Evolutionary conservation across 805 yeast genomes (phyloP).

Genomic region (Yamadazyma olivae): DNA sequence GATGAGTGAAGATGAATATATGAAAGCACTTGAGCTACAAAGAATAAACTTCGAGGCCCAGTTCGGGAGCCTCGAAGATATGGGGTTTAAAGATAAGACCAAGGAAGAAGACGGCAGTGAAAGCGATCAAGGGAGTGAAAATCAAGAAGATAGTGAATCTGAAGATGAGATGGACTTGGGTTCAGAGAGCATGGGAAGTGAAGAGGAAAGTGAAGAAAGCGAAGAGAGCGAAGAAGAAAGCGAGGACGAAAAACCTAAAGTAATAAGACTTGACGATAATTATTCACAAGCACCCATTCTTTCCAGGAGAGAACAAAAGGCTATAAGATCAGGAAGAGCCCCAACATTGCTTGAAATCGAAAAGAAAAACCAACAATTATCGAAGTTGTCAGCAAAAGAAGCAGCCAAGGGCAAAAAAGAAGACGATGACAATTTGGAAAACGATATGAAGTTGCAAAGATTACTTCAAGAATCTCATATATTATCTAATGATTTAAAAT

Average conservation of each 20-base stretch:
- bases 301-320: constrained; percentile 48
- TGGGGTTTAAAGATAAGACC: constrained; percentile 35
- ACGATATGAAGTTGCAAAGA: constrained; percentile 71
- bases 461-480: constrained; percentile 72
- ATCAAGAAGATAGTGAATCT: constrained; percentile 14
- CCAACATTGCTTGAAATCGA: constrained; percentile 40
- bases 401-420: constrained; percentile 34
- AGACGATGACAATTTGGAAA: constrained; percentile 53
- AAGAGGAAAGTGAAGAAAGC: constrained; percentile 10
- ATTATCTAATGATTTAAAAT: constrained; percentile 37
- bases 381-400: constrained; percentile 32
- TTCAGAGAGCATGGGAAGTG: constrained; percentile 7
- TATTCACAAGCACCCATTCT: constrained; percentile 23
- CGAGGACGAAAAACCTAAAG: constrained; percentile 34
- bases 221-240: constrained; percentile 10
- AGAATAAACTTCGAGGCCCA: constrained; percentile 61
- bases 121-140: constrained; percentile 15
- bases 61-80: constrained; percentile 54
- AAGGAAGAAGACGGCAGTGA: constrained; percentile 21
- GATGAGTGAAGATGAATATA: constrained; percentile 26
- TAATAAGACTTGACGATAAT: constrained; percentile 46
- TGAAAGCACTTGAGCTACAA: constrained; percentile 47
- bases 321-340: constrained; percentile 60
- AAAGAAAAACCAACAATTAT: constrained; percentile 19
- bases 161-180: constrained; percentile 1